These are phyloP conservation scores for Mortierella sp. DNA, from an alignment of 371 early-diverging fungal genomes.

Conservation along the genomic window DNA sequence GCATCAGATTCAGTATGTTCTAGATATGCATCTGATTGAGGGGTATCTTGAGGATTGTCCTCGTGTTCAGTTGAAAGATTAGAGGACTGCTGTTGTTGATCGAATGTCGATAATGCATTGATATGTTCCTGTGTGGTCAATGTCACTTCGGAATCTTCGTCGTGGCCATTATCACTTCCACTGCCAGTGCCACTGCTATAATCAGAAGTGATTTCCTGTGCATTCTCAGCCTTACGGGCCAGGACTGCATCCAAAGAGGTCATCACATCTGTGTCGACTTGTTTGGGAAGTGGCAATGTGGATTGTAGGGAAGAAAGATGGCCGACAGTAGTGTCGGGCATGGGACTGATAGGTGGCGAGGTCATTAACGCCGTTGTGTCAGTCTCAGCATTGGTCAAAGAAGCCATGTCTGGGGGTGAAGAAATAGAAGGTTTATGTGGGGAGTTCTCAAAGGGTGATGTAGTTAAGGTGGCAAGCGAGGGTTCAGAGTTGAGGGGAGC, in stretches of 20 bases:
- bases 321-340: constrained; percentile 9
- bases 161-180: constrained; percentile 34
- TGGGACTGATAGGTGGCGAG: constrained; percentile 45
- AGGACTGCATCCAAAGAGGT: constrained; percentile 28
- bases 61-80: neutral
- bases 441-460: constrained; percentile 12
- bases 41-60: neutral
- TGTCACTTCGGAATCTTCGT: constrained; percentile 21
- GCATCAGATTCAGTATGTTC: constrained; percentile 1
- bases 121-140: constrained; percentile 3
- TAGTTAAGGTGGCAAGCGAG: constrained; percentile 15
- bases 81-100: constrained; percentile 6
- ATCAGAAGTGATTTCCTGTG: constrained; percentile 13
- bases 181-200: constrained; percentile 31
- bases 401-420: constrained; percentile 1
- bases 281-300: neutral
- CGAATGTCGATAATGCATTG: neutral
- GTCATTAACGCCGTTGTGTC: constrained; percentile 23
- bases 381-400: constrained; percentile 12
- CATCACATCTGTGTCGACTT: constrained; percentile 28
- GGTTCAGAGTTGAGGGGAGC: constrained; percentile 16
- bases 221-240: constrained; percentile 4
- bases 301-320: constrained; percentile 7
- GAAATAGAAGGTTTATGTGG: neutral
- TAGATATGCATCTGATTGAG: constrained; percentile 5